These are phyloP conservation scores for Diaporthe helianthi DNA, from an alignment of 2,329 filamentous ascomycete genomes.

Conservation along the genomic window DNA sequence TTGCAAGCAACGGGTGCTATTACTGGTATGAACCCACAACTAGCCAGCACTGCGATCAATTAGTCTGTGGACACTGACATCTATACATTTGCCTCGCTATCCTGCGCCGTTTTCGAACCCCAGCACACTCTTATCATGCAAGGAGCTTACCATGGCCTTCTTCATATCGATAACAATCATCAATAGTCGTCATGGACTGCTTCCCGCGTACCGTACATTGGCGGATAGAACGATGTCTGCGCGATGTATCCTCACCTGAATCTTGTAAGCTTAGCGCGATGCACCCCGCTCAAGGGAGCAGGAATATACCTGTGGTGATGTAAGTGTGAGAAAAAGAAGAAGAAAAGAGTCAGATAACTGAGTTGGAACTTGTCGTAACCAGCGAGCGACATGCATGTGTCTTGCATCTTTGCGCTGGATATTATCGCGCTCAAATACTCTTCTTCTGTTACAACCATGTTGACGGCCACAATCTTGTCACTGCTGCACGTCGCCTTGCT, in stretches of 20 bases:
- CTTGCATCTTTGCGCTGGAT: not conserved
- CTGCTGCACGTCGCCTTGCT: not conserved
- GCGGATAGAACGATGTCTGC: not conserved
- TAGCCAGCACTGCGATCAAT: too few species aligned
- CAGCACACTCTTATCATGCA: not conserved
- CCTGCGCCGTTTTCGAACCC: too few species aligned
- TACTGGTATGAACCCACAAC: not conserved
- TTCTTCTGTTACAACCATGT: not conserved
- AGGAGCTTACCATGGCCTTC: not conserved
- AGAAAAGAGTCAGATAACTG: too few species aligned
- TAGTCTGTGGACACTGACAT: too few species aligned
- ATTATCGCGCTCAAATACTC: too few species aligned
- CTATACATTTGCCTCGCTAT: too few species aligned
- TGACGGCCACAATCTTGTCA: not conserved
- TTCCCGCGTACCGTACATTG: not conserved
- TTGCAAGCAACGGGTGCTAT: too few species aligned
- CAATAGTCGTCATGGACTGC: conserved; percentile 2
- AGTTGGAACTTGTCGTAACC: not conserved
- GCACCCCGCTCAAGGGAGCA: conserved; percentile 12
- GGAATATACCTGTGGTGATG: conserved; percentile 5
- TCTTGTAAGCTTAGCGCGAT: conserved; percentile 14
- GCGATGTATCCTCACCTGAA: not conserved
- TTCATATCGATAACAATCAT: not conserved
- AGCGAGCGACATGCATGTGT: too few species aligned
- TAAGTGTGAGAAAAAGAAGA: not conserved